phyloP scores from a whole-genome alignment of 305 asterid species.

The Solanum chacoense region DNA sequence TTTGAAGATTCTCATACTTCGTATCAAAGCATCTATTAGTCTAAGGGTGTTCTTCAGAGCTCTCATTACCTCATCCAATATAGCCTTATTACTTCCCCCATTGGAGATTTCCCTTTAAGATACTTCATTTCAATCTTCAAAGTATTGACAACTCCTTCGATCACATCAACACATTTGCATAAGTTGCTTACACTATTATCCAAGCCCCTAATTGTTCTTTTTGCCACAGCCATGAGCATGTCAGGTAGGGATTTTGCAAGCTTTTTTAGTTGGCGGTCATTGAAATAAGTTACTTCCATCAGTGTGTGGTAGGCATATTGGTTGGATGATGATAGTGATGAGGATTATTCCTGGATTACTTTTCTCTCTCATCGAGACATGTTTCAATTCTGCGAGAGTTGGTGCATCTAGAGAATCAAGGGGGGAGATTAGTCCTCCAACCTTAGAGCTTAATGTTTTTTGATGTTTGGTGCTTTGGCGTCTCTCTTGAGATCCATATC shows the following conservation, averaged over 20 bases:
- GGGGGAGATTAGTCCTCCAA: neutral
- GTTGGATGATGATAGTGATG: neutral
- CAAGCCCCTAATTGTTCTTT: neutral
- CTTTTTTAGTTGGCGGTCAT: neutral
- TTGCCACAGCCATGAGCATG: neutral
- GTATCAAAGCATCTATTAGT: neutral
- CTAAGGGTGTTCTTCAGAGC: neutral
- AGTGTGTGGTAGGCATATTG: neutral
- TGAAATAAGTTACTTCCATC: neutral
- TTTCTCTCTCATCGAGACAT: neutral
- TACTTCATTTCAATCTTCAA: neutral
- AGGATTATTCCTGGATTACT: neutral
- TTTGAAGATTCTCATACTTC: neutral
- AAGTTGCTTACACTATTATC: neutral
- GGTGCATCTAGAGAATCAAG: neutral
- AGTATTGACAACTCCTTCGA: neutral
- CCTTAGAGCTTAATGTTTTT: neutral
- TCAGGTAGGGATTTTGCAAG: neutral
- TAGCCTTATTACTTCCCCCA: neutral
- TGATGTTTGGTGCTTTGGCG: neutral
- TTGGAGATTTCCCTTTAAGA: neutral
- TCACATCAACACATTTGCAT: neutral
- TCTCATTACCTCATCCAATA: neutral
- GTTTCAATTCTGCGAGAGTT: neutral
- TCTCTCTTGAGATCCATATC: neutral